Evolutionary conservation across 768 basidiomycete species (phyloP).

Genomic region (Strobilomyces dryophilus): DNA sequence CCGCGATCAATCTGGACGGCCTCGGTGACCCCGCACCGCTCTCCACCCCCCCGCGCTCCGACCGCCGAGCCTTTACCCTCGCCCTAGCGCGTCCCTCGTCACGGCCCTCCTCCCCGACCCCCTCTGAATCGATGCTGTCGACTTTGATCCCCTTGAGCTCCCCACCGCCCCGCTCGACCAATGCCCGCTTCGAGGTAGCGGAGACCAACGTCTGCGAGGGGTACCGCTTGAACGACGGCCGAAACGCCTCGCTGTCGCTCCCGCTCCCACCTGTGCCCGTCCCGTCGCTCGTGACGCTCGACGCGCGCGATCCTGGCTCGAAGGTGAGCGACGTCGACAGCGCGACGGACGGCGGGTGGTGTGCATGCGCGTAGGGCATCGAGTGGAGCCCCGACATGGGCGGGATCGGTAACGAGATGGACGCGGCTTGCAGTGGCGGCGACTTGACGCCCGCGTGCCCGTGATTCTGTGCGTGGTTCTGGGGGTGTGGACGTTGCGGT

Average conservation of each 20-base stretch:
- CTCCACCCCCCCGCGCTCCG: not conserved
- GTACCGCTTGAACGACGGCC: conserved; percentile 71
- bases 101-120: not conserved
- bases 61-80: not conserved
- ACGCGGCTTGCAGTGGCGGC: conserved; percentile 24
- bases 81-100: not conserved
- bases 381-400: conserved; percentile 12
- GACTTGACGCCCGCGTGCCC: conserved; percentile 15
- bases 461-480: not conserved
- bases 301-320: conserved; percentile 26
- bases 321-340: conserved; percentile 16
- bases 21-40: conserved; percentile 22
- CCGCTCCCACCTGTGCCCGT: conserved; percentile 30
- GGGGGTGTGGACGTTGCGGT: not conserved
- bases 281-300: conserved; percentile 31
- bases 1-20: conserved; percentile 23
- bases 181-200: conserved; percentile 48
- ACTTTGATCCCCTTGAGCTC: conserved; percentile 14
- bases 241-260: conserved; percentile 29
- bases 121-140: not conserved
- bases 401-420: conserved; percentile 34
- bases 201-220: conserved; percentile 73
- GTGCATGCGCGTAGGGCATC: not conserved
- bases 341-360: conserved; percentile 1
- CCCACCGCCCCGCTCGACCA: conserved; percentile 32